phyloP scores from a whole-genome alignment of 805 yeast species.

The Saccharomycopsis sp. region DNA sequence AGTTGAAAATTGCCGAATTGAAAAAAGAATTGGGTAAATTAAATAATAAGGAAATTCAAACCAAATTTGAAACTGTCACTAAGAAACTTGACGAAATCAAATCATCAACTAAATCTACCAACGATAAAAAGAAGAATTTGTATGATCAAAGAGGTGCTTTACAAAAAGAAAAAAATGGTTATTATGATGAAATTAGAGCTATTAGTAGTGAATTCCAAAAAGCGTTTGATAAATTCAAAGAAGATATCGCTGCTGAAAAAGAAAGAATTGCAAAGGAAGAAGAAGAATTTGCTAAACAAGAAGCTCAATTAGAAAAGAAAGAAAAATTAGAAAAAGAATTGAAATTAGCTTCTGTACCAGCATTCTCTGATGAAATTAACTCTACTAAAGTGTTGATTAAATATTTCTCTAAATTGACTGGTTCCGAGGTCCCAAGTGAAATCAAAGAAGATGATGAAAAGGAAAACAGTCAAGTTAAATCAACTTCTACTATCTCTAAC shows the following conservation, averaged over 20 bases:
- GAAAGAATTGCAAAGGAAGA: slow-evolving; percentile 55
- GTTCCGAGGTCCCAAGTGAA: slow-evolving; percentile 15
- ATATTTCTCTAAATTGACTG: slow-evolving; percentile 37
- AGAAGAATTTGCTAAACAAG: slow-evolving; percentile 38
- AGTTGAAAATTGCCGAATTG: slow-evolving; percentile 65
- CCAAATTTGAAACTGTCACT: slow-evolving; percentile 61
- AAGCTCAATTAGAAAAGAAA: slow-evolving; percentile 45
- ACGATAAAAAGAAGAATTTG: slow-evolving; percentile 59
- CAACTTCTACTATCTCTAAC: slow-evolving; percentile 26
- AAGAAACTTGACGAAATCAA: slow-evolving; percentile 63
- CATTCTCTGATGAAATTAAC: slow-evolving; percentile 72
- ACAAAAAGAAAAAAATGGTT: slow-evolving; percentile 59
- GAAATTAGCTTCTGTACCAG: slow-evolving; percentile 73
- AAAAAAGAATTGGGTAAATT: slow-evolving; percentile 54
- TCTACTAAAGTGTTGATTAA: slow-evolving; percentile 65
- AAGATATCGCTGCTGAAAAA: slow-evolving; percentile 65
- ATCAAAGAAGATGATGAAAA: slow-evolving; percentile 53
- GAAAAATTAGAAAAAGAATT: slow-evolving; percentile 63
- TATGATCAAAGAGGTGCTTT: slow-evolving; percentile 60
- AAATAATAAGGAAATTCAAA: slow-evolving; percentile 57
- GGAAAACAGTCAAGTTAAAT: slow-evolving; percentile 28
- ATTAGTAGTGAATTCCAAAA: slow-evolving; percentile 70
- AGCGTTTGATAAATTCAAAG: slow-evolving; percentile 64
- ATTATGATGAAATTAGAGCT: slow-evolving; percentile 59
- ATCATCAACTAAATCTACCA: slow-evolving; percentile 49